Base-by-base conservation (phyloP, 768 basidiomycete species). In the Melanogaster broomeanus region DNA sequence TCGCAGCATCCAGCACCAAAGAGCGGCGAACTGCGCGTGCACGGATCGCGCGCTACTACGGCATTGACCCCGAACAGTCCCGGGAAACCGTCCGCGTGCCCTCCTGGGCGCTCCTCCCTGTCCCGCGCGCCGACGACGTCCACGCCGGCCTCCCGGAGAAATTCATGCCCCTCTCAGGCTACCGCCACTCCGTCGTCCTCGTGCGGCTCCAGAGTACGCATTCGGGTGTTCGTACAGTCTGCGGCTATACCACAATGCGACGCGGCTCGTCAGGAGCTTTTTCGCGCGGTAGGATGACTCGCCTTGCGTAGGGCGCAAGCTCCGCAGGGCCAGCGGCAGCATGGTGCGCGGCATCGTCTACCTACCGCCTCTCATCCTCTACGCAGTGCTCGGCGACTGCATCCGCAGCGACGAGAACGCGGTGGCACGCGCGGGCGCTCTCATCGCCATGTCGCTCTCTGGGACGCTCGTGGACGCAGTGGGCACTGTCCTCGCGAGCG, bases 171-270 rank as follows among this genome's bases (percentile, higher is more conserved):
- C 55, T 67, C 28, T 18, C 44, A 21, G 42, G 53, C 38, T 69
- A 57, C 48, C 66, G 68, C 18, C 19, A 57, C 27, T 68, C 67
- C 48, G 50, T 56, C 25, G 54, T 69, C 28, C 52, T 63, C 19
- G 63, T 58, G 42, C 48, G 48, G 27, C 66, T 68, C 39, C 40
- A 4, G 65, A 69, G 37, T 57, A 67, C 15, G 61, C 59, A 4
- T 51, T 61, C 37, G 57, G 61, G 19, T 34, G 50, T 6, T 57
- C 66, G 5, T 69, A 67, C 45, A 46, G 52, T 41, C 57, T 68
- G 39, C 45, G 61, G 42, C 55, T 68, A 3, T 43, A 44, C 43
- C 56, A 57, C 47, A 58, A 55, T 38, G 15, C 40, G 10, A 30
- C 30, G 8, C 51, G 55, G 22, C 46, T 62, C 13, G 42, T 67